Evolutionary conservation across 208 protist genomes (phyloP), one percentile per base, ranked within the genome.

Genomic region (Trypanosoma platydactyli): DNA sequence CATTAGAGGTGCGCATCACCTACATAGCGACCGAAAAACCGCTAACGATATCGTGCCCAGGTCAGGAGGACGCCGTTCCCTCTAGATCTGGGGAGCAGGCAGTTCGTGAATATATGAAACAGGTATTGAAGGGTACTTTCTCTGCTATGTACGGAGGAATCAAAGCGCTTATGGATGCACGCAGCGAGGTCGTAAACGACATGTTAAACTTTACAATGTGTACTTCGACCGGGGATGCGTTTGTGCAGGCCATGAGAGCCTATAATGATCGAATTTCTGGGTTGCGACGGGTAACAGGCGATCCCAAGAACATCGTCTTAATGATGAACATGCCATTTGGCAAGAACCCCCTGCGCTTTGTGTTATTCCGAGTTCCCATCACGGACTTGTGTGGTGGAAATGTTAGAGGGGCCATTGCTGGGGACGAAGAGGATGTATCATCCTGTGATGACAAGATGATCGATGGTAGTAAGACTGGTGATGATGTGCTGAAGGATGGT

Each of bases 91-190:
- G 24, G 33, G 71, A 77, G 4, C 33, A 70, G 38, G 60, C 64
- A 9, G 40, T 71, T 18, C n/a, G 52, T 24, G 64, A 71, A 6
- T 77, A 58, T 29, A 25, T 77, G 24, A 70, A 71, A 40, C 71
- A 77, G 41, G 41, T 71, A n/a, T 52, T 77, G 1, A 77, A 77
- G 44, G 65, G 71, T 1, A 72, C 71, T 1, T 68, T 60, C 51
- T 77, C 71, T 41, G 38, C 30, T 33, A 77, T 77, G 71, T 77
- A 77, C 44, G 71, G 71, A 16, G 66, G 54, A 41, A 71, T 77
- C 24, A 70, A 71, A 33, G 48, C 45, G 5, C 44, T 77, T 38
- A 77, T 77, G 71, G 65, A 77, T 52, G 52, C 60, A 38, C 64
- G 65, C 52, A 71, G 54, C n/a, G 71, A 71, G 29, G 60, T 68